A percentile compares a stretch with the other conserved stretches of the same genome.
These are phyloP conservation scores for Chionographis japonica DNA, from an alignment of 106 monocot species.

Conservation along the genomic window DNA sequence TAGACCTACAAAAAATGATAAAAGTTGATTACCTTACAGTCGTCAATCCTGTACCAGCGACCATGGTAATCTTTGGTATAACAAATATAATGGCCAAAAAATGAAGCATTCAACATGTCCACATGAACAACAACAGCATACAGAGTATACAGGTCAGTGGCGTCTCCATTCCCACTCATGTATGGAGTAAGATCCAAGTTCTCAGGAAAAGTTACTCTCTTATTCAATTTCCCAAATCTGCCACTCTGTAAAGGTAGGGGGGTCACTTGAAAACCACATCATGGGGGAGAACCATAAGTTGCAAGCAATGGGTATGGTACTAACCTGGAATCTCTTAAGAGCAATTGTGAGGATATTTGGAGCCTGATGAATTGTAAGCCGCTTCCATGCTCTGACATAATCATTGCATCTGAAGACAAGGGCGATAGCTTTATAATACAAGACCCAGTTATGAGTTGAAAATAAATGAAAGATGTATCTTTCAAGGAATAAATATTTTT, in stretches of 20 bases:
- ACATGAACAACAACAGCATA: slow-evolving; percentile 97
- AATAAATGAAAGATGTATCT: too few relatives aligned
- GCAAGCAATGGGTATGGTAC: not conserved
- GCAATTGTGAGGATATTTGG: slow-evolving; percentile 91
- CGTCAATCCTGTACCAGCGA: slow-evolving; percentile 81
- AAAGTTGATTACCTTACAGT: slow-evolving; percentile 61
- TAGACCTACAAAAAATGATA: not conserved
- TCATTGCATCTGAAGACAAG: slow-evolving; percentile 61
- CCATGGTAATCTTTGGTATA: slow-evolving; percentile 68
- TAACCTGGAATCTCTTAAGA: slow-evolving; percentile 93
- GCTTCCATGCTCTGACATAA: slow-evolving; percentile 89
- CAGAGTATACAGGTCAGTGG: slow-evolving; percentile 55
- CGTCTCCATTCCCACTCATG: slow-evolving; percentile 56
- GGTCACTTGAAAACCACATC: not conserved
- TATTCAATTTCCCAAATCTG: slow-evolving; percentile 89
- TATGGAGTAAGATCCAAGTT: slow-evolving; percentile 73
- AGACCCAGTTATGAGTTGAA: not conserved
- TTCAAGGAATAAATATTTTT: too few relatives aligned
- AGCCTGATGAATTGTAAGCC: slow-evolving; percentile 83
- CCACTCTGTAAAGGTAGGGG: slow-evolving; percentile 51
- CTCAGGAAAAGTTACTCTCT: slow-evolving; percentile 83
- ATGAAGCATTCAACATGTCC: slow-evolving; percentile 96
- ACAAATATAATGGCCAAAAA: slow-evolving; percentile 95
- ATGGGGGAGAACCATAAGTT: not conserved
- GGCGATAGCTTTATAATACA: not conserved